Evolutionary conservation across 202 grass and related monocot species (phyloP).

Genomic region (Carex sylvatica): DNA sequence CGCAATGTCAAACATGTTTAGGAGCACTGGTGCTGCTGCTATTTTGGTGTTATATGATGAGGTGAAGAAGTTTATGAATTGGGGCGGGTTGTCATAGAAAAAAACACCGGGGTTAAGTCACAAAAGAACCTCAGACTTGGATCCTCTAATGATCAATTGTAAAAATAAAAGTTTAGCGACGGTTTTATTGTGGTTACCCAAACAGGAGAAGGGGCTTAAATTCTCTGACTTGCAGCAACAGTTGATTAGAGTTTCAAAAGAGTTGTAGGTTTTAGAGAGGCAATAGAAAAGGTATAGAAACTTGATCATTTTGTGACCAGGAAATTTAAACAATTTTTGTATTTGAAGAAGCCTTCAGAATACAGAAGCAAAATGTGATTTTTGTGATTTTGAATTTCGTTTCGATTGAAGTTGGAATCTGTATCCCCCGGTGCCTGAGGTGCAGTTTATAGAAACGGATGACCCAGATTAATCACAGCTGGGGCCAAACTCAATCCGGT

Average conservation of each 20-base stretch:
- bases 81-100: constrained; percentile 50
- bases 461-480: too few relatives aligned
- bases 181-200: neutral
- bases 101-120: neutral
- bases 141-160: neutral
- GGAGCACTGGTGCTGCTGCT: constrained; percentile 84
- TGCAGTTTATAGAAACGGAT: too few relatives aligned
- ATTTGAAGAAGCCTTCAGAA: neutral
- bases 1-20: constrained; percentile 80
- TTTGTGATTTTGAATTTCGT: constrained; percentile 11
- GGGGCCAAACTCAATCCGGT: too few relatives aligned
- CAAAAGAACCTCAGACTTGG: neutral
- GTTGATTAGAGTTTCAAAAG: neutral
- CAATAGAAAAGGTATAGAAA: constrained; percentile 27
- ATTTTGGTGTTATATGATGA: constrained; percentile 95
- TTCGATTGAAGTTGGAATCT: neutral
- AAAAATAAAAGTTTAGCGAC: neutral
- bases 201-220: neutral
- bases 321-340: constrained; percentile 23
- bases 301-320: constrained; percentile 18
- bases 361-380: constrained; percentile 10
- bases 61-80: constrained; percentile 86
- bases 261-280: constrained; percentile 16
- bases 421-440: too few relatives aligned
- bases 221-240: constrained; percentile 3